Percentiles rank a stretch among this genome's conserved stretches.
These are phyloP conservation scores for Delitschia confertaspora DNA, from an alignment of 495 filamentous ascomycete species.

Conservation along the genomic window DNA sequence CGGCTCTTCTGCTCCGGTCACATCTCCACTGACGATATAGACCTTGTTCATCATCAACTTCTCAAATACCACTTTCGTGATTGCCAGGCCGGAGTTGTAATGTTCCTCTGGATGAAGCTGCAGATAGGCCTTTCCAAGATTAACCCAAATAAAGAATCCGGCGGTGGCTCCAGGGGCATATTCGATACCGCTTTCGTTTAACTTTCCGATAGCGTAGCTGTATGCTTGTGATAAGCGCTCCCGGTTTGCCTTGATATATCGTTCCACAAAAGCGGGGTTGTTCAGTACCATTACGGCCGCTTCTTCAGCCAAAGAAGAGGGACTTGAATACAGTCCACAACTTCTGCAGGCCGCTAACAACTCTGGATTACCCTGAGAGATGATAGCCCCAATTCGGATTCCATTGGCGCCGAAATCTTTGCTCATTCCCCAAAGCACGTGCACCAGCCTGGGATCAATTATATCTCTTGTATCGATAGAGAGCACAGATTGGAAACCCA, in stretches of 20 bases:
- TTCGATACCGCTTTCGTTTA: constrained; percentile 37
- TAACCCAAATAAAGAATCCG: constrained; percentile 53
- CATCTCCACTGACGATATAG: constrained; percentile 38
- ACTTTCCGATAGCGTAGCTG: constrained; percentile 31
- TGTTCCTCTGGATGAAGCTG: constrained; percentile 5
- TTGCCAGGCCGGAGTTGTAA: constrained; percentile 23
- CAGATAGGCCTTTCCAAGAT: constrained; percentile 37
- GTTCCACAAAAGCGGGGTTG: constrained; percentile 39
- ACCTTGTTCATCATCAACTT: constrained; percentile 38
- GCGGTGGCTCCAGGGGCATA: constrained; percentile 41
- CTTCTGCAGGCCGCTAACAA: constrained; percentile 37
- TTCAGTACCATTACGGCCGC: constrained; percentile 42
- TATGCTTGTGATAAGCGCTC: constrained; percentile 36
- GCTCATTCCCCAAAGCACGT: constrained; percentile 53
- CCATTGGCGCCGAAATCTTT: constrained; percentile 55
- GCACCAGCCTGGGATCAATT: constrained; percentile 45
- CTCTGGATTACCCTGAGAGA: constrained; percentile 40
- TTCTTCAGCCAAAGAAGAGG: constrained; percentile 40
- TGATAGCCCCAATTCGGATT: constrained; percentile 46
- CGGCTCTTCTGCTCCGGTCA: constrained; percentile 39
- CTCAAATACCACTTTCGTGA: constrained; percentile 34
- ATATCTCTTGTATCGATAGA: constrained; percentile 41
- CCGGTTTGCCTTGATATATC: constrained; percentile 39
- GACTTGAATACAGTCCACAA: constrained; percentile 39
- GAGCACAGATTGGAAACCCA: constrained; percentile 46